Conservation (phyloP, 371 early-diverging fungal genomes). For the Mortierella sp. region DNA sequence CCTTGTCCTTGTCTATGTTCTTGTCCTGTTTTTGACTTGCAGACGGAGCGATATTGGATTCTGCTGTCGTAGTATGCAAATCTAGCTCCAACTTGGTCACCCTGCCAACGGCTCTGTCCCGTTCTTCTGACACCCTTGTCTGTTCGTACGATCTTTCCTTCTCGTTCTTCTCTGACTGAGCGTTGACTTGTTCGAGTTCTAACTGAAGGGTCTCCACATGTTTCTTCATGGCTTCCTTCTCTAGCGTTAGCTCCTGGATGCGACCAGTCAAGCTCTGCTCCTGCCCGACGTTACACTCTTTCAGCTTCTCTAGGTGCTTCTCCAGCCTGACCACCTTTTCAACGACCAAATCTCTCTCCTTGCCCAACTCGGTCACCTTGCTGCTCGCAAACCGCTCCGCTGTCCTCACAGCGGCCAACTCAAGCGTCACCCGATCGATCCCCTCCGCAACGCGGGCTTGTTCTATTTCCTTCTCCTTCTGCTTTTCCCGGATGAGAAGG, state of each 20-base stretch:
- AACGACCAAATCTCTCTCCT: slow-evolving; percentile 42
- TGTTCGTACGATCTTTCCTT: slow-evolving; percentile 4
- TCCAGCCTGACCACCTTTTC: slow-evolving; percentile 60
- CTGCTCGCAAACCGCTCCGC: slow-evolving; percentile 42
- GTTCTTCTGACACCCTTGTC: slow-evolving; percentile 36
- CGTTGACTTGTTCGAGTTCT: slow-evolving; percentile 19
- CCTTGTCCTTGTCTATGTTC: slow-evolving; percentile 19
- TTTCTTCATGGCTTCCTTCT: slow-evolving; percentile 27
- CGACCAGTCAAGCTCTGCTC: slow-evolving; percentile 44
- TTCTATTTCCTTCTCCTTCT: slow-evolving; percentile 31
- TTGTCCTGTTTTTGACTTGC: background rate
- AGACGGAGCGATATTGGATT: background rate
- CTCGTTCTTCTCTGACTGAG: slow-evolving; percentile 7
- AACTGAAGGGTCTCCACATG: slow-evolving; percentile 10
- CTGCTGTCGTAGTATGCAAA: background rate
- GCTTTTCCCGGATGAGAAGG: slow-evolving; percentile 45
- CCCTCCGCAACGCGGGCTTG: slow-evolving; percentile 40
- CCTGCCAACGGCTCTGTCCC: slow-evolving; percentile 27
- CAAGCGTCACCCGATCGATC: slow-evolving; percentile 41
- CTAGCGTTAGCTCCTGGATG: slow-evolving; percentile 34
- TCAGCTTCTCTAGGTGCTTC: slow-evolving; percentile 54
- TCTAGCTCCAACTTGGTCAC: slow-evolving; percentile 21
- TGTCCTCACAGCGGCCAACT: slow-evolving; percentile 37
- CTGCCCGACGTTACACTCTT: slow-evolving; percentile 53
- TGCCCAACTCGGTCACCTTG: slow-evolving; percentile 43